Conservation (phyloP, 805 yeast species). For the Wickerhamomyces xylosicus region DNA sequence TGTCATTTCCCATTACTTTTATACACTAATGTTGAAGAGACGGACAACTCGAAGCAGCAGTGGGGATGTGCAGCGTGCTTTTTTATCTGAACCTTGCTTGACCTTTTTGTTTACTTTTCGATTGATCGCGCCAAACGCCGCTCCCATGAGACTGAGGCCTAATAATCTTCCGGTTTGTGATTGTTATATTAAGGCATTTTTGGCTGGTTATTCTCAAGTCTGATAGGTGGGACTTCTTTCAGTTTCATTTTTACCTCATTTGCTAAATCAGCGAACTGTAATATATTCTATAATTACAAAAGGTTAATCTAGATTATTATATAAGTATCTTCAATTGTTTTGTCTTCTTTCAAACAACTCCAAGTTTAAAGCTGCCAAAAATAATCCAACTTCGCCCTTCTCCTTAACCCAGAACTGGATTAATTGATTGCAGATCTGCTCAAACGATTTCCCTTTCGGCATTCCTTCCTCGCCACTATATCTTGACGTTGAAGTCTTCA, state of each 20-base stretch:
- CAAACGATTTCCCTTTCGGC: slow-evolving; percentile 21
- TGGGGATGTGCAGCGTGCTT: not conserved
- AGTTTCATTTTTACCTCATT: no score
- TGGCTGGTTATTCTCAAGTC: no score
- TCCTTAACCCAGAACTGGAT: slow-evolving; percentile 59
- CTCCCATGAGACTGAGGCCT: no score
- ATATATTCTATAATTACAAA: no score
- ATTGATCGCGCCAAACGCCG: no score
- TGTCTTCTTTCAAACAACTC: slow-evolving; percentile 55
- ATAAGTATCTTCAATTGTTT: no score
- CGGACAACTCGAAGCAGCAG: not conserved
- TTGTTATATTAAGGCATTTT: no score
- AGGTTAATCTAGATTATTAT: no score
- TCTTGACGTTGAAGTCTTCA: slow-evolving; percentile 36
- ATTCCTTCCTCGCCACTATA: slow-evolving; percentile 13
- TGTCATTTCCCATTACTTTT: no score
- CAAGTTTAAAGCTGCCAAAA: slow-evolving; percentile 64
- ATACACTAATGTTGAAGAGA: not conserved
- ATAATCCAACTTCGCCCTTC: slow-evolving; percentile 64
- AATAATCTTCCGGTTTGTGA: no score
- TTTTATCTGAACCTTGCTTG: not conserved
- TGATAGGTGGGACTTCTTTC: no score
- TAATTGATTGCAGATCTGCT: slow-evolving; percentile 30
- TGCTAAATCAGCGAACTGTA: no score
- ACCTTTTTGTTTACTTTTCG: slow-evolving; percentile 4